A percentile compares a stretch with the other conserved stretches of the same genome.
Evolutionary conservation across 352 stramenopile species (phyloP).

Genomic region (Phytophthora fragariae): DNA sequence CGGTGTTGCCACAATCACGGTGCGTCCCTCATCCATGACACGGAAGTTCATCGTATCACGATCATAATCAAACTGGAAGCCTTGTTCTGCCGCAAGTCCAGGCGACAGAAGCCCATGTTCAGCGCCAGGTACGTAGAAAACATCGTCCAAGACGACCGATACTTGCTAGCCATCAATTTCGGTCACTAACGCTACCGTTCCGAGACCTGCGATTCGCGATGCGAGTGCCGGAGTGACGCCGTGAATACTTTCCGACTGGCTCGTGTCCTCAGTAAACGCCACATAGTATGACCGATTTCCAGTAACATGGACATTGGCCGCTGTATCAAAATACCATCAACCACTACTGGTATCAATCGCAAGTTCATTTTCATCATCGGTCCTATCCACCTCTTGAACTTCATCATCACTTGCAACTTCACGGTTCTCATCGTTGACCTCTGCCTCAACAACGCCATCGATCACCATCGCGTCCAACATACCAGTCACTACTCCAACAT

Average conservation of each 20-base stretch:
- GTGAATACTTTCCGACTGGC: not conserved
- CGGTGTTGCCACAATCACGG: too few species aligned
- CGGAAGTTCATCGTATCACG: not conserved
- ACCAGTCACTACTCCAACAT: too few species aligned
- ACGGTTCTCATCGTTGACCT: too few species aligned
- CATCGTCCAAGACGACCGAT: not conserved
- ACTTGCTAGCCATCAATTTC: constrained; percentile 1
- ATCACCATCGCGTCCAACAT: not conserved
- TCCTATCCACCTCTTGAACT: too few species aligned
- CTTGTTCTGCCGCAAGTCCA: constrained; percentile 1
- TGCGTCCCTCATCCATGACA: too few species aligned
- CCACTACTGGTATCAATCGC: not conserved
- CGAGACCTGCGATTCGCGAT: constrained; percentile 3
- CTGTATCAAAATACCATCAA: constrained; percentile 15
- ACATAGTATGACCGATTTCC: constrained; percentile 4
- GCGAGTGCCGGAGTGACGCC: not conserved
- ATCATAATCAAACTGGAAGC: constrained; percentile 3
- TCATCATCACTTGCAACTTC: too few species aligned
- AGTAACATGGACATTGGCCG: not conserved
- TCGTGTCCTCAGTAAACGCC: not conserved
- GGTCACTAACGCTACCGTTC: constrained; percentile 4
- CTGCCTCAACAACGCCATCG: not conserved
- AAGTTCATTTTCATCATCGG: too few species aligned
- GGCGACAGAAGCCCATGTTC: not conserved
- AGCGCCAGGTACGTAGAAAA: constrained; percentile 5